Base-by-base conservation (phyloP, 805 yeast species). In the Nakazawaea ernobii region DNA sequence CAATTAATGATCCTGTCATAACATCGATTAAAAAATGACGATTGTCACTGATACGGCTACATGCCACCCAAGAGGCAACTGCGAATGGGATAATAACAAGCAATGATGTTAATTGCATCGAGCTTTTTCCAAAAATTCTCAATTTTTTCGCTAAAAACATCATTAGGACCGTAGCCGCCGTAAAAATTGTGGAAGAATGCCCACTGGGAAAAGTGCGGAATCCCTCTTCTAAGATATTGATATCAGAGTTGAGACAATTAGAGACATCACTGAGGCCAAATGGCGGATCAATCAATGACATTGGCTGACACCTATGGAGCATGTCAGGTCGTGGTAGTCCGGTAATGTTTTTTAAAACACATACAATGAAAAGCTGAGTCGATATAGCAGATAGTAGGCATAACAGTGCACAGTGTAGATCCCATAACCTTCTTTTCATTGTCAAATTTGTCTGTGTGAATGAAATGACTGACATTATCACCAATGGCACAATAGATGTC, bases 141-240 rank as follows among this genome's bases (percentile, higher is more conserved):
- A 65, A 51, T 46, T 63, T 64, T 0, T 68, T 68, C 5, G 68
- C 55, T 9, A 63, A 48, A 52, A 68, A 63, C 20, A 71, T 59
- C 20, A 65, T 56, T 28, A 67, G 58, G 15, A 67, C 57, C 1
- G 68, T 64, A 49, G 70, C 65, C 0, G 81, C 72, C 0, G 80
- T 67, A 54, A 77, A 77, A 20, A 76, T 63, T 6, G 77, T 65
- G 8, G 79, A 65, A 0, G 82, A 68, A 55, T 79, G 84, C 1
- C 82, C 84, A 42, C 80, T 75, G 1, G 84, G 84, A 42, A 80
- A 77, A 27, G 80, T 73, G 52, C 80, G 67, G 55, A 76, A 74
- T 1, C 83, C 84, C 55, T 77, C 82, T 55, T 61, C 56, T 15
- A 79, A 57, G 3, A 65, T 48, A 13, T 50, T 54, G 3, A 57